Evolutionary conservation across 1,284 basidiomycete species (phyloP).

Genomic region (Mrakiaceae sp.): DNA sequence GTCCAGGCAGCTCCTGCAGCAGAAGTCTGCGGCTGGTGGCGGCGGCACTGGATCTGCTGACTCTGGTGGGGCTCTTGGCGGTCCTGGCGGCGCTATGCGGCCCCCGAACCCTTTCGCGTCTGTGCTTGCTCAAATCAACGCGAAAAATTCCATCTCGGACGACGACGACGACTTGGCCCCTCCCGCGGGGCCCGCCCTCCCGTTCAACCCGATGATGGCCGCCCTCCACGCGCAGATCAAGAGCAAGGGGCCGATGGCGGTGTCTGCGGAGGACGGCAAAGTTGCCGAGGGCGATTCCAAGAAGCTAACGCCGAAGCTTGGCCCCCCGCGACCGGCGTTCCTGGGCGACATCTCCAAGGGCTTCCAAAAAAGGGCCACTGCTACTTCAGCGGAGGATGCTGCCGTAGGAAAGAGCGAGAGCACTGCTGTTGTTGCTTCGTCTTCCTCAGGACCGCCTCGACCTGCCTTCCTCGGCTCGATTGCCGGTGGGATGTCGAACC

Average conservation of each 20-base stretch:
- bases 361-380: neutral
- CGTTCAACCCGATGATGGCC: constrained; percentile 10
- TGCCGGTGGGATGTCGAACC: constrained; percentile 19
- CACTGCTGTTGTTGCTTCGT: neutral
- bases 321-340: constrained; percentile 1
- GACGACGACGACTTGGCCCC: neutral
- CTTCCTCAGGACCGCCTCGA: neutral
- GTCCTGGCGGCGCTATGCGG: too few species aligned
- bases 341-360: constrained; percentile 1
- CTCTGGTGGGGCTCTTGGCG: too few species aligned
- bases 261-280: too few species aligned
- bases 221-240: constrained; percentile 8
- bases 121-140: too few species aligned
- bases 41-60: too few species aligned
- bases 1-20: too few species aligned
- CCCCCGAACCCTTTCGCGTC: too few species aligned
- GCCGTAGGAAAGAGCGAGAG: too few species aligned
- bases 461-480: constrained; percentile 11
- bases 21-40: too few species aligned
- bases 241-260: neutral
- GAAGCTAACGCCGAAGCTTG: neutral
- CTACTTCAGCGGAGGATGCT: too few species aligned
- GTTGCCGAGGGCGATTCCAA: too few species aligned
- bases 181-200: constrained; percentile 19
- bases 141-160: too few species aligned